Evolutionary conservation across 2,329 filamentous ascomycete genomes (phyloP).

Genomic region (Calycina marina): DNA sequence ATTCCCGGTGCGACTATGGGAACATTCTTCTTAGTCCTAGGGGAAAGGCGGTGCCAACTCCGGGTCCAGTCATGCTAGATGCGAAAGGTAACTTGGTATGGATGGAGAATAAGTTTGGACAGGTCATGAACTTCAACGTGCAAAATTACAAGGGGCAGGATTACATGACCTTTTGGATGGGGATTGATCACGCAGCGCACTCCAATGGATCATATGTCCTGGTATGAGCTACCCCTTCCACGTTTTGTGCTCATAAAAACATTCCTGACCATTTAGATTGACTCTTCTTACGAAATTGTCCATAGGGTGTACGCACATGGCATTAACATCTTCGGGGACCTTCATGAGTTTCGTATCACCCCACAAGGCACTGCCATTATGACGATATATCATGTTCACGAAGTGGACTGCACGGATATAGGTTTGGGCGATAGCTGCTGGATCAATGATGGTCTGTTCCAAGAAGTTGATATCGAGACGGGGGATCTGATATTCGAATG

Average conservation of each 20-base stretch:
- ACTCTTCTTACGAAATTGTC: constrained; percentile 21
- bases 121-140: constrained; percentile 11
- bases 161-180: constrained; percentile 34
- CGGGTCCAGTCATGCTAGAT: constrained; percentile 9
- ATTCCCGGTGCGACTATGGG: constrained; percentile 7
- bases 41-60: constrained; percentile 5
- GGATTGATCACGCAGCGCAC: constrained; percentile 29
- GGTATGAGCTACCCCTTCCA: neutral
- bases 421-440: constrained; percentile 4
- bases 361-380: constrained; percentile 27
- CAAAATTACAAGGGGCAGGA: constrained; percentile 29
- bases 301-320: constrained; percentile 24
- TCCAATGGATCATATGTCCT: constrained; percentile 6
- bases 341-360: constrained; percentile 31
- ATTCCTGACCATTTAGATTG: constrained; percentile 8
- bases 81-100: constrained; percentile 9
- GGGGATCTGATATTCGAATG: constrained; percentile 35
- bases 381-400: constrained; percentile 22
- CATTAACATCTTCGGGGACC: constrained; percentile 25
- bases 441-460: constrained; percentile 19
- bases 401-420: constrained; percentile 4
- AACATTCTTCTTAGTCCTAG: constrained; percentile 8
- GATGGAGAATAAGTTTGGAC: constrained; percentile 8
- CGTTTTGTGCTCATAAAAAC: too few species aligned
- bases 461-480: constrained; percentile 36